These are phyloP conservation scores for Inga oerstediana DNA, from an alignment of 306 rosid genomes.

Conservation along the genomic window DNA sequence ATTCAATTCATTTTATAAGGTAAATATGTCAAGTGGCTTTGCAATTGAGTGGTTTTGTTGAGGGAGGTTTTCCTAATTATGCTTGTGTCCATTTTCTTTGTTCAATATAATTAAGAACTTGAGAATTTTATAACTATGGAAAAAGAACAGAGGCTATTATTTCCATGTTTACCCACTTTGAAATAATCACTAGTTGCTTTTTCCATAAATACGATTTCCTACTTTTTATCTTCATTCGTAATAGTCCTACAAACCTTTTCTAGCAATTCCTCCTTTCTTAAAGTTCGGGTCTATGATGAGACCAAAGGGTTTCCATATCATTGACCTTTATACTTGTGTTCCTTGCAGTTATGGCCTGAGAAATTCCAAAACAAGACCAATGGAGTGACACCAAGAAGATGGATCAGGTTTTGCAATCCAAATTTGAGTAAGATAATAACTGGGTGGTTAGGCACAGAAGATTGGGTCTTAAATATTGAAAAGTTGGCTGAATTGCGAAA, in stretches of 20 bases:
- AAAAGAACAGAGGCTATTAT: slow-evolving; percentile 15
- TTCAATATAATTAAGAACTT: slow-evolving; percentile 9
- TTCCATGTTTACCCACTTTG: slow-evolving; percentile 18
- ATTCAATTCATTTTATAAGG: slow-evolving; percentile 88
- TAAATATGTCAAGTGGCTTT: slow-evolving; percentile 33
- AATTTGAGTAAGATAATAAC: slow-evolving; percentile 74
- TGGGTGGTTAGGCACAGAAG: slow-evolving; percentile 82
- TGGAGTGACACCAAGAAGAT: slow-evolving; percentile 98
- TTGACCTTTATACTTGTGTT: slow-evolving; percentile 34
- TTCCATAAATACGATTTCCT: not conserved
- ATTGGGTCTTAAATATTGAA: slow-evolving; percentile 88
- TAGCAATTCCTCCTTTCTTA: not conserved
- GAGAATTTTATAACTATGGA: slow-evolving; percentile 2
- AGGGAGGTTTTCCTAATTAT: slow-evolving; percentile 17
- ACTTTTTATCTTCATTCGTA: not conserved
- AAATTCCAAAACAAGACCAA: slow-evolving; percentile 98
- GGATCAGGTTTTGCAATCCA: slow-evolving; percentile 96
- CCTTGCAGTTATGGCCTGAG: slow-evolving; percentile 90
- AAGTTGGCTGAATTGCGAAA: slow-evolving; percentile 74
- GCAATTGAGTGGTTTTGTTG: slow-evolving; percentile 28
- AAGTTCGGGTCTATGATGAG: slow-evolving; percentile 4
- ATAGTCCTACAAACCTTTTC: slow-evolving; percentile 1
- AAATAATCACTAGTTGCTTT: slow-evolving; percentile 12
- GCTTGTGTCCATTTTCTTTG: not conserved
- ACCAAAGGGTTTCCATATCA: slow-evolving; percentile 25